Percentiles rank a stretch among this genome's conserved stretches.
Evolutionary conservation across 1,284 basidiomycete species (phyloP).

Genomic region (Irpex sp.): DNA sequence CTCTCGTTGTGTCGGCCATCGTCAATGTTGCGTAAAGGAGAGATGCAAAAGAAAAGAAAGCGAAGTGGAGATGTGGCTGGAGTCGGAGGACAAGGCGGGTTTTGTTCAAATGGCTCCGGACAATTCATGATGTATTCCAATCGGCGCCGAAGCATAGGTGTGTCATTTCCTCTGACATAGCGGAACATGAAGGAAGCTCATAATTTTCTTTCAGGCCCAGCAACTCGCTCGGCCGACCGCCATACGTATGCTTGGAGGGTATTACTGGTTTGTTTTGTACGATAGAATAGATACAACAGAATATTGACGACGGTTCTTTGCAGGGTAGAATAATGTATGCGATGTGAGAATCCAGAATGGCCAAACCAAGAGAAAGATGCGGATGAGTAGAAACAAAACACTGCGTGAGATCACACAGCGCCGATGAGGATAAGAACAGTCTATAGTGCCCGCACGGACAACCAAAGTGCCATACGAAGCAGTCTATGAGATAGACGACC

Average conservation of each 20-base stretch:
- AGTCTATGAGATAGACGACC: not conserved
- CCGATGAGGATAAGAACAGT: not conserved
- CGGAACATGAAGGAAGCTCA: not conserved
- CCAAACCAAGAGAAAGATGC: not conserved
- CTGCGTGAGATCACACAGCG: not conserved
- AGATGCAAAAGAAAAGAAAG: not conserved
- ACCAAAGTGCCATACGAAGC: not conserved
- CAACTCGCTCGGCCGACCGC: not conserved
- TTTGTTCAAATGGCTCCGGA: not conserved
- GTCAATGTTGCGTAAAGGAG: not conserved
- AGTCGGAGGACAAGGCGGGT: not conserved
- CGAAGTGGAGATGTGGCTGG: not conserved
- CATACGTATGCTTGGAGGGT: not conserved
- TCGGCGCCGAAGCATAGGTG: not conserved
- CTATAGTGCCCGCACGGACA: not conserved
- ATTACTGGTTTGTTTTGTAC: not conserved
- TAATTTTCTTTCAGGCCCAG: not conserved
- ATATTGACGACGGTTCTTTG: not conserved
- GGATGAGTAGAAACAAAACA: not conserved
- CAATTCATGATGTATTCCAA: not conserved
- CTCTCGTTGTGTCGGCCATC: not conserved
- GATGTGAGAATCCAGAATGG: not conserved
- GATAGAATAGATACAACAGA: constrained; percentile 1
- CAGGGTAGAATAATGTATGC: not conserved
- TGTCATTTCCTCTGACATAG: not conserved